Evolutionary conservation across 2,329 filamentous ascomycete species (phyloP).

Genomic region (Ascochyta lentis): DNA sequence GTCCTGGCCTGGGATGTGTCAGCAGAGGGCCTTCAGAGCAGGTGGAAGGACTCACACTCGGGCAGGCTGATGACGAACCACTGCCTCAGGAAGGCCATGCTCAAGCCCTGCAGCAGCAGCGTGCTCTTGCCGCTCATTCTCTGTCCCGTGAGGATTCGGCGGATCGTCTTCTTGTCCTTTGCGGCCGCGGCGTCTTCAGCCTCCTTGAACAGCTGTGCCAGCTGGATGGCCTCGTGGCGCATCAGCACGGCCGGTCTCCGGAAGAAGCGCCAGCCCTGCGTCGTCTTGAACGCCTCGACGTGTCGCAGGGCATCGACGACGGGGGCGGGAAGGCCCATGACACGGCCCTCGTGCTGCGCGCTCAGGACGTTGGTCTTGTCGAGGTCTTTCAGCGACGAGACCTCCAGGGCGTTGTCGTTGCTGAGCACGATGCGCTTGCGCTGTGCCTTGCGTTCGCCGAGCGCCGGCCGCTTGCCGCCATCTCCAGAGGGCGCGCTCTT

Average conservation of each 20-base stretch:
- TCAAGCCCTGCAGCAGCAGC: conserved; percentile 81
- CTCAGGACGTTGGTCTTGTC: conserved; percentile 58
- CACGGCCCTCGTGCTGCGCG: conserved; percentile 62
- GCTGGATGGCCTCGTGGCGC: conserved; percentile 75
- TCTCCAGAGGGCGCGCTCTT: conserved; percentile 51
- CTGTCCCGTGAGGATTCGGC: conserved; percentile 75
- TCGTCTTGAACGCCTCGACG: conserved; percentile 89
- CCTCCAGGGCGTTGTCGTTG: conserved; percentile 89
- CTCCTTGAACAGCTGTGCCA: conserved; percentile 59
- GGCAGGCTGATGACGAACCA: conserved; percentile 92
- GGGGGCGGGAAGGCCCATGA: conserved; percentile 72
- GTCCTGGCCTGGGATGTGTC: conserved; percentile 70
- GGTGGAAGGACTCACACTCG: conserved; percentile 68
- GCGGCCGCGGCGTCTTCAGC: conserved; percentile 65
- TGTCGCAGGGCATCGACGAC: conserved; percentile 81
- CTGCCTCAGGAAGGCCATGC: conserved; percentile 78
- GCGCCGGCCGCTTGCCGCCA: conserved; percentile 62
- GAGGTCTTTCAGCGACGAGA: conserved; percentile 71
- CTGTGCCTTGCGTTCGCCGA: conserved; percentile 84
- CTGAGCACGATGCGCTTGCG: conserved; percentile 89
- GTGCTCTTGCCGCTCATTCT: conserved; percentile 86
- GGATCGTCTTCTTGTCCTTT: conserved; percentile 60
- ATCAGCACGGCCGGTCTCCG: conserved; percentile 79
- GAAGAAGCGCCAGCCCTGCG: conserved; percentile 88
- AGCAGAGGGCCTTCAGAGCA: conserved; percentile 14